These are phyloP conservation scores for Stentor coeruleus DNA, from an alignment of 73 alveolate genomes.

Conservation along the genomic window DNA sequence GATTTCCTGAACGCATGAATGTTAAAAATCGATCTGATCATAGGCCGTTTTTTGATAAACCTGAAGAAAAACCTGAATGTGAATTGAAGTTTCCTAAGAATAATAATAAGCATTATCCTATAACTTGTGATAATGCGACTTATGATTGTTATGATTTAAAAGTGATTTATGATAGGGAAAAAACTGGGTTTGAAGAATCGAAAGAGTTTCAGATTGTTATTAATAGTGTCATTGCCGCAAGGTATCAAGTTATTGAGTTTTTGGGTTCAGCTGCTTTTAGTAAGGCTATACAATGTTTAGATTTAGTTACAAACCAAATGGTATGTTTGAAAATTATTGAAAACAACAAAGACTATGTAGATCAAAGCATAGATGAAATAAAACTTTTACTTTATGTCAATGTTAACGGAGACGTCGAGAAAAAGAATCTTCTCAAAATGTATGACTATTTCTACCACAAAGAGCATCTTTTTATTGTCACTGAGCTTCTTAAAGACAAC, in stretches of 20 bases:
- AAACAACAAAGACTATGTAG: constrained; percentile 99
- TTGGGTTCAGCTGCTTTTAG: constrained; percentile 96
- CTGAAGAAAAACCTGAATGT: constrained; percentile 23
- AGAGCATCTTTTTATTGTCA: constrained; percentile 96
- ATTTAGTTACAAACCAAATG: constrained; percentile 87
- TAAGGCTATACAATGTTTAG: constrained; percentile 95
- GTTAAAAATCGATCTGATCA: neutral
- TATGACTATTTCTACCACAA: constrained; percentile 95
- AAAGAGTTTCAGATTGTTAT: constrained; percentile 94
- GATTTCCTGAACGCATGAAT: constrained; percentile 91
- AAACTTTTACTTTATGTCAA: constrained; percentile 94
- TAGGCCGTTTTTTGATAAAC: neutral
- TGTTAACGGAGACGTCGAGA: constrained; percentile 95
- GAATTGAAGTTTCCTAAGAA: constrained; percentile 88
- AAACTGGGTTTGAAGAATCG: constrained; percentile 99
- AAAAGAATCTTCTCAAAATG: constrained; percentile 70
- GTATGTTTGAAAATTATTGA: constrained; percentile 99
- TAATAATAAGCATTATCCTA: constrained; percentile 97
- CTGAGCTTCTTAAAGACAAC: constrained; percentile 98
- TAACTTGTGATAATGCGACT: constrained; percentile 92
- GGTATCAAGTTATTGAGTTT: constrained; percentile 97
- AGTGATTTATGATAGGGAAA: constrained; percentile 98
- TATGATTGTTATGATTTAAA: constrained; percentile 97
- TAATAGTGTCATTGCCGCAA: constrained; percentile 92
- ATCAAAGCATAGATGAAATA: constrained; percentile 97